A percentile compares a stretch with the other conserved stretches of the same genome.
phyloP scores from a whole-genome alignment of 805 yeast species.

The Candida golubevii region DNA sequence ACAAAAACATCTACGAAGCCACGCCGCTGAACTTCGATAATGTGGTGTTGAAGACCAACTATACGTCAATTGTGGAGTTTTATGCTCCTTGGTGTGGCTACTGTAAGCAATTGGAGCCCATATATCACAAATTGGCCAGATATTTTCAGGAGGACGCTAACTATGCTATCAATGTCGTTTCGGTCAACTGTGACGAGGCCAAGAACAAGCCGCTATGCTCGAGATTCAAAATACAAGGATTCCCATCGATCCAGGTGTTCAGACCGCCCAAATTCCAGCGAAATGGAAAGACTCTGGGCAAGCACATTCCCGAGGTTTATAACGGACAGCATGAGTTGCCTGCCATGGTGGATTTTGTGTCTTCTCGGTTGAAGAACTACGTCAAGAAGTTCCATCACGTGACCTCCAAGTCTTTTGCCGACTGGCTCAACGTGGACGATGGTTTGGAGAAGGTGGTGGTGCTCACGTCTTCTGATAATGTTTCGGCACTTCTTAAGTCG shows the following conservation, averaged over 20 bases:
- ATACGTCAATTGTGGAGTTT: slow-evolving; percentile 80
- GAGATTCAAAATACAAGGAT: slow-evolving; percentile 63
- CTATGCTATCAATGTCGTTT: slow-evolving; percentile 60
- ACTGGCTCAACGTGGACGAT: slow-evolving; percentile 24
- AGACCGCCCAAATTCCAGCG: slow-evolving; percentile 68
- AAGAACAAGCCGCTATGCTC: slow-evolving; percentile 67
- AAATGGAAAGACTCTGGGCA: slow-evolving; percentile 16
- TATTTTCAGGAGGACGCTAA: slow-evolving; percentile 45
- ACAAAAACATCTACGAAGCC: slow-evolving; percentile 51
- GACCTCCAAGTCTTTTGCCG: slow-evolving; percentile 18
- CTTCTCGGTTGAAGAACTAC: slow-evolving; percentile 61
- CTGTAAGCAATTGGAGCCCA: slow-evolving; percentile 68
- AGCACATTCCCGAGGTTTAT: slow-evolving; percentile 54
- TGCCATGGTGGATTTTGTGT: slow-evolving; percentile 50
- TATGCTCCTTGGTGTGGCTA: slow-evolving; percentile 99
- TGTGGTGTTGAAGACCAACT: slow-evolving; percentile 64
- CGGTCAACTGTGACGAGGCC: slow-evolving; percentile 80
- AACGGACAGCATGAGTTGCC: slow-evolving; percentile 57
- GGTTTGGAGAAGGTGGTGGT: slow-evolving; percentile 45
- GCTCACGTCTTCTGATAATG: slow-evolving; percentile 45
- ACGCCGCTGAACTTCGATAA: slow-evolving; percentile 56
- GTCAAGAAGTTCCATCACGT: slow-evolving; percentile 46
- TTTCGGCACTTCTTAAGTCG: slow-evolving; percentile 56
- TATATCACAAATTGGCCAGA: slow-evolving; percentile 60
- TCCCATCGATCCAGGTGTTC: slow-evolving; percentile 78